Evolutionary conservation across 2,329 filamentous ascomycete species (phyloP), one percentile per base, ranked within the genome.

Genomic region (Colletotrichum siamense): DNA sequence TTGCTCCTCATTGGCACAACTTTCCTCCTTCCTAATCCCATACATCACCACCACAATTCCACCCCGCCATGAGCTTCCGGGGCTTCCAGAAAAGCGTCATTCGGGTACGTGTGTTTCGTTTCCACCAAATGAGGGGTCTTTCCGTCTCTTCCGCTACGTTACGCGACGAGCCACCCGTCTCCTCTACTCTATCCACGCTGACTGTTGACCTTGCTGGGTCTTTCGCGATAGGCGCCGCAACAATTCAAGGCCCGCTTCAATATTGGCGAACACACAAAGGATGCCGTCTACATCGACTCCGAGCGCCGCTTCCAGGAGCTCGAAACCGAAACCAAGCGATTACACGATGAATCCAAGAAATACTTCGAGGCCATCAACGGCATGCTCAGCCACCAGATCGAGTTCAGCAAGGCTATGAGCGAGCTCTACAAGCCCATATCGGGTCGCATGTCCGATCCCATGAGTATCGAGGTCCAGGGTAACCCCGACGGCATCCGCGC

Each of bases 341-440:
- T 98, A 34, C 96, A 99, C 87, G 95, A 98, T 88, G 96, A 99
- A 86, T 98, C 95, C 73, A 95, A 96, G 85, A 98, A 98, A 88
- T 99, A 99, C 86, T 98, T 98, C 82, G 93, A 98, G 70, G 95
- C 97, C 83, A 98, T 99, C 88, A 98, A 99, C 87, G 95, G 94
- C 89, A 99, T 99, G 97, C 91, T 99, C 82, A 92, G 89, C 83
- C 96, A 99, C 87, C 97, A 99, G 88, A 99, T 99, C 86, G 96
- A 98, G 84, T 99, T 99, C 88, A 98, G 96, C 81, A 93, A 98
- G 87, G 95, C 96, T 79, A 96, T 98, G 89, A 94, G 94, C 79
- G 97, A 99, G 86, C 94, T 99, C 82, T 99, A 99, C 90, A 98
- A 98, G 85, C 97, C 97, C 80, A 99, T 99, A 81, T 98, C 96